Evolutionary conservation across 495 filamentous ascomycete species (phyloP).

Genomic region (Entonaema liquescens): DNA sequence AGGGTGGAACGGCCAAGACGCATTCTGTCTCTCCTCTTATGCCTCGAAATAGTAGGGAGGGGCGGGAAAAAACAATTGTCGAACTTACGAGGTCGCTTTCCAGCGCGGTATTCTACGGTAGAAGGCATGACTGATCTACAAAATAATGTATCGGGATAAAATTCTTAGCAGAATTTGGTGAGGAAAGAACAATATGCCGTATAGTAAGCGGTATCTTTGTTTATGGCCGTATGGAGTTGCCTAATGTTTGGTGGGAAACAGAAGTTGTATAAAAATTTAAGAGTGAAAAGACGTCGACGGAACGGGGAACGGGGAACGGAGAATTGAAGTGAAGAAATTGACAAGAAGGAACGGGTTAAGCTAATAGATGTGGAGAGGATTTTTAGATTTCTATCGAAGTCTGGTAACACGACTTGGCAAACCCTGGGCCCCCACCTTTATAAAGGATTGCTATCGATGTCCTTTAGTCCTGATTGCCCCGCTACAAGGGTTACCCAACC

Average conservation of each 20-base stretch:
- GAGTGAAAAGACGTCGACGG: neutral
- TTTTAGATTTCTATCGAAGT: slow-evolving; percentile 10
- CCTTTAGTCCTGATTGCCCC: neutral
- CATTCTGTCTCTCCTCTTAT: neutral
- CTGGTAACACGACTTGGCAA: neutral
- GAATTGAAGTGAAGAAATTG: slow-evolving; percentile 17
- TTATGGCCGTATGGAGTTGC: neutral
- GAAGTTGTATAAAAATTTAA: neutral
- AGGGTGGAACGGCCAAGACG: slow-evolving; percentile 10
- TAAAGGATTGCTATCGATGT: slow-evolving; percentile 1
- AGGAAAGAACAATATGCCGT: neutral
- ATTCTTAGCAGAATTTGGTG: slow-evolving; percentile 12
- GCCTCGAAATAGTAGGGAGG: neutral
- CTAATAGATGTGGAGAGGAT: slow-evolving; percentile 21
- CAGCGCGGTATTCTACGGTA: slow-evolving; percentile 39
- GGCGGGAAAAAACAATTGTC: slow-evolving; percentile 15
- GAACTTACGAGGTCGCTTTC: slow-evolving; percentile 47
- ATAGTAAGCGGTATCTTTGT: neutral
- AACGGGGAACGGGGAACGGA: slow-evolving; percentile 11
- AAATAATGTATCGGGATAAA: neutral
- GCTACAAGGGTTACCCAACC: neutral
- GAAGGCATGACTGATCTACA: slow-evolving; percentile 29
- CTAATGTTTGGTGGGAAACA: neutral
- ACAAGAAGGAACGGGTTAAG: slow-evolving; percentile 2
- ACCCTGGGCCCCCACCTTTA: neutral